Base-by-base conservation (phyloP, 1,284 basidiomycete genomes). In the Cutaneotrichosporon cutaneum region DNA sequence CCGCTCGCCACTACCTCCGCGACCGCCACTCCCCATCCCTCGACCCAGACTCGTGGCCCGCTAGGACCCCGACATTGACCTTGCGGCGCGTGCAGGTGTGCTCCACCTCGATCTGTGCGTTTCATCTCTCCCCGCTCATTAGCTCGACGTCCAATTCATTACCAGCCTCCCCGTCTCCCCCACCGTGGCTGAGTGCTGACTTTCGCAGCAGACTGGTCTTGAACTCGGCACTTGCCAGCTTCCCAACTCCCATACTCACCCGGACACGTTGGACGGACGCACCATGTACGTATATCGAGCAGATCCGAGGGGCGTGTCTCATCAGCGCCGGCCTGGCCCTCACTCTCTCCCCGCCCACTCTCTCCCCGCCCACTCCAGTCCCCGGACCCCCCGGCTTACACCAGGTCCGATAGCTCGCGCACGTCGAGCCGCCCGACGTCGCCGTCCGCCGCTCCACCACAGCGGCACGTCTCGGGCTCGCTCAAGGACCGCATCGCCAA, bases 401-500 rank as follows among this genome's bases (percentile, higher is more conserved):
- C 48, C 47, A 62, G 64, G 64, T 56, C 64, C 24, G 64, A 65
- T 30, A 59, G 58, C 44, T 58, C 56, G 47, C 45, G 56, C 9
- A 16, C 56, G 32, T 53, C 52, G 32, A 53, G 52, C 33, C 24
- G 27, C 8, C 39, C 39, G 48, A 50, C 48, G 48, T 66, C 54
- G 22, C 59, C 63, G 16, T 26, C 14, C 18, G 45, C 33, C n/a
- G 60, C 47, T 58, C 70, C 64, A 36, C 63, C 59, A 7, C 53
- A 60, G 24, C 71, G 75, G 7, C 58, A 69, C 50, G 72, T 78
- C 9, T 74, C 73, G 21, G 72, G 75, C 45, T 76, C 74, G 3
- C 71, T 80, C 55, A 74, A 73, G 66, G 78, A 80, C 60, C 72
- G 78, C 33, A 80, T 80, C 47, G 78, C 78, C 16, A 74, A 73